Base-by-base conservation (phyloP, 306 rosid species). In the Prosopis cineraria region DNA sequence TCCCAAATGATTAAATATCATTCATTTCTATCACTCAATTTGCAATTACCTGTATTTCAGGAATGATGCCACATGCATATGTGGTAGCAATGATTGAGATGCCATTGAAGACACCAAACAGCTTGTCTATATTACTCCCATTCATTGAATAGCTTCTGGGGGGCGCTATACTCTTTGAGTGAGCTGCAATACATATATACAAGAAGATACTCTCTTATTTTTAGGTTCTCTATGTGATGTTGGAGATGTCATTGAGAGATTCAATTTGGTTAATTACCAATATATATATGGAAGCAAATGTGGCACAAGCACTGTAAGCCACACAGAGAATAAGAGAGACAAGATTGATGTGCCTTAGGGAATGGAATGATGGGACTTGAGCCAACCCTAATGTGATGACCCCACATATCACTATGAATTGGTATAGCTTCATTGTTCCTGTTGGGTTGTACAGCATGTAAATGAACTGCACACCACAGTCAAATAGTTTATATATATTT, bases 341-440 rank as follows among this genome's bases (percentile, higher is more conserved):
- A 44, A 93, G 87, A 72, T 89, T 91, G 37, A 91, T 73, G 41
- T 93, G 90, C 71, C 98, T 86, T 20, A 93, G 70, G 66, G 97
- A 91, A 74, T 93, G 97, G 81, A 93, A 93, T 41, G 98, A 93
- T 74, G 98, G 97, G 73, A 91, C 77, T 79, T 93, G 98, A 82
- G 95, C 95, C 81, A 93, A 78, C 73, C 79, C 0, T 64, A 93
- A 67, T 47, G 90, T 79, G 16, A 87, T 11, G 7, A 70, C 78
- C 33, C 97, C 95, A 73, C 82, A 89, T n/a, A 91, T 89, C 0
- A 64, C 39, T 1, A 91, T 84, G 19, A 93, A 91, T 10, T 88
- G 80, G 75, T 91, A 84, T 10, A 91, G 85, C 88, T 91, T 88
- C 93, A 93, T 79, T 65, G 89, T 17, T 45, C 98, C 98, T 0